Percentiles rank a stretch among this genome's conserved stretches.
Evolutionary conservation across 441 rosid species (phyloP).

Genomic region (Brassica balearica): DNA sequence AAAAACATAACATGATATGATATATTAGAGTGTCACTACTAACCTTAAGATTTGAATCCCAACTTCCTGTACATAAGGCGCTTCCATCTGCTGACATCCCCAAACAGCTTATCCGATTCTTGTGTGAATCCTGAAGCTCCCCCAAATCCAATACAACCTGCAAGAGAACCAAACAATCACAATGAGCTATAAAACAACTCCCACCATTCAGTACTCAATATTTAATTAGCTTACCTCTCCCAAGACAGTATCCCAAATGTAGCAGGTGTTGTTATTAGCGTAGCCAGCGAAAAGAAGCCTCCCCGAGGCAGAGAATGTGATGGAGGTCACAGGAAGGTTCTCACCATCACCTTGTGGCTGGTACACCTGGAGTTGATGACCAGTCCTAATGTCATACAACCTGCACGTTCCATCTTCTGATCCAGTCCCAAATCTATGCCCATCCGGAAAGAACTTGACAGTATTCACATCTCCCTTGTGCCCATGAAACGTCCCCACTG

Average conservation of each 20-base stretch:
- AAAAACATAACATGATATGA: neutral
- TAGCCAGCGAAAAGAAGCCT: slow-evolving; percentile 94
- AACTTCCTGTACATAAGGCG: slow-evolving; percentile 99
- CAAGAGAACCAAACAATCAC: slow-evolving; percentile 24
- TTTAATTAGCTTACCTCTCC: slow-evolving; percentile 62
- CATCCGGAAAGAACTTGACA: slow-evolving; percentile 98
- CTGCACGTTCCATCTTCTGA: slow-evolving; percentile 97
- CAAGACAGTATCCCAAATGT: slow-evolving; percentile 93
- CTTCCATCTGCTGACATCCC: slow-evolving; percentile 98
- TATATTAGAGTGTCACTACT: slow-evolving; percentile 27
- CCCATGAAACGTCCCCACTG: slow-evolving; percentile 87
- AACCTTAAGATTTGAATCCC: slow-evolving; percentile 95
- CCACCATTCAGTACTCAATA: neutral
- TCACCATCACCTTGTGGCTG: slow-evolving; percentile 65
- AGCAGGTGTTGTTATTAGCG: slow-evolving; percentile 75
- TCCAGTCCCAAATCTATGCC: slow-evolving; percentile 95
- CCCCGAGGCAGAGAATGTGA: slow-evolving; percentile 92
- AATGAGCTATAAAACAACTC: neutral
- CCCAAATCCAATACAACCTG: slow-evolving; percentile 92
- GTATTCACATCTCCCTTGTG: slow-evolving; percentile 94
- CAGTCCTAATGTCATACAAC: slow-evolving; percentile 92
- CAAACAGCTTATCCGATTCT: slow-evolving; percentile 76
- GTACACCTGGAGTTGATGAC: slow-evolving; percentile 90
- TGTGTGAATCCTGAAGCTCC: slow-evolving; percentile 78
- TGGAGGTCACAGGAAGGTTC: slow-evolving; percentile 69